Base-by-base conservation (phyloP, 2,329 filamentous ascomycete genomes). In the Xylariaceae sp. region DNA sequence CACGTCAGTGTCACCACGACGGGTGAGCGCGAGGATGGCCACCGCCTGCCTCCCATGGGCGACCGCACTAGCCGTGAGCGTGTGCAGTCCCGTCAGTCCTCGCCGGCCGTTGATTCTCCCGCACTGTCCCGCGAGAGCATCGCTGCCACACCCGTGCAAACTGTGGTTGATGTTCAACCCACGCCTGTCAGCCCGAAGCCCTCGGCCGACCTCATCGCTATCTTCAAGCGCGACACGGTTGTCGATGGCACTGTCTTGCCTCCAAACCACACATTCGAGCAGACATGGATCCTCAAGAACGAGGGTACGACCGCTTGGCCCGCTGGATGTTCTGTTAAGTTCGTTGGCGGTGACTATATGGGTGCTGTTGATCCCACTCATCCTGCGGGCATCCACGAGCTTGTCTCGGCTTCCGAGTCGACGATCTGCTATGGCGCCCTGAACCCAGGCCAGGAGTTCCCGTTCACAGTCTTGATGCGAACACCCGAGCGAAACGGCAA, bases 331-430 rank as follows among this genome's bases (percentile, higher is more conserved):
- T 83, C 80, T 36, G 84, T 96, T 49, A 86, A 84, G 60, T 95
- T 89, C 53, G 83, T 93, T 38, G 88, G 90, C 37, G 92, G 92
- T 32, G 90, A 96, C 59, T 88, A 90, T 63, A 96, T 98, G 92
- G 86, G 93, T 49, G 83, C 89, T 46, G 74, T 94, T 35, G 85
- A 94, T 57, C 78, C 83, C 32, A 73, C 72, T 41, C 83, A 83
- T 51, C 84, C 88, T 16, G 79, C 83, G n/a, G 84, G 82, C 46
- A 77, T 87, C 36, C 71, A 73, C 24, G 80, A 89, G 47, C 78
- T 95, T 37, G 74, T 79, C 23, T 77, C 77, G 21, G 87, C 89
- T 33, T 85, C 80, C 35, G 83, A 92, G 66, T 94, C 85, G 55
- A 92, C 87, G 33, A 72, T 83, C 36, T 78, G 86, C 56, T 74